phyloP scores from a whole-genome alignment of 2,329 filamentous ascomycete genomes.

The Hymenoscyphus linearis region DNA sequence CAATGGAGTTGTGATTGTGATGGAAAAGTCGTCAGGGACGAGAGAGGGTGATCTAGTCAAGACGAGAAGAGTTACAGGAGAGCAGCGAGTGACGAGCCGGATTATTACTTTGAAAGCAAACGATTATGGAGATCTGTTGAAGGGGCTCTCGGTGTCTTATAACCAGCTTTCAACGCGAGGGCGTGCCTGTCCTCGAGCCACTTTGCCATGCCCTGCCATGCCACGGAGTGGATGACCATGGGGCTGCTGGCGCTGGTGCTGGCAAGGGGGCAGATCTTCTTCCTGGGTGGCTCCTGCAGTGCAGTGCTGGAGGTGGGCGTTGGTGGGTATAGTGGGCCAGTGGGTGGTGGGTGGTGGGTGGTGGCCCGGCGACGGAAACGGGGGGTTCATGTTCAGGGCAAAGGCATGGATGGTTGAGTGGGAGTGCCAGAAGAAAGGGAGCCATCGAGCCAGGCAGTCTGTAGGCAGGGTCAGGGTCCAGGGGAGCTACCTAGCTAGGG shows the following conservation, averaged over 20 bases:
- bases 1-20: not conserved
- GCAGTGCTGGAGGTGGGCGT: no score
- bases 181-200: constrained; percentile 15
- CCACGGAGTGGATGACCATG: not conserved
- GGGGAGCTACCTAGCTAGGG: no score
- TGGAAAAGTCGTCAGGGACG: not conserved
- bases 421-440: not conserved
- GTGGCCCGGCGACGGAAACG: constrained; percentile 16
- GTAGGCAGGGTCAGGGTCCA: constrained; percentile 18
- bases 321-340: no score
- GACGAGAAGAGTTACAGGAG: not conserved
- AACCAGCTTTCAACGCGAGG: constrained; percentile 22
- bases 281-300: not conserved
- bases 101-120: constrained; percentile 10
- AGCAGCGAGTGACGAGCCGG: constrained; percentile 10
- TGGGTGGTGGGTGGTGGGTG: constrained; percentile 13
- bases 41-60: not conserved
- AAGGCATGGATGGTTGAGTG: not conserved
- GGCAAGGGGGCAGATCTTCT: constrained; percentile 24
- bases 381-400: no score
- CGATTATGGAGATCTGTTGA: constrained; percentile 21
- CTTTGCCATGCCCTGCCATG: constrained; percentile 1
- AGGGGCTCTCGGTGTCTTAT: constrained; percentile 30
- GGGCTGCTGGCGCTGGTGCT: constrained; percentile 8
- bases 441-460: not conserved